A percentile compares a stretch with the other conserved stretches of the same genome.
phyloP scores from a whole-genome alignment of 2,329 filamentous ascomycete genomes.

The Ceratocystiopsis brevicomis region DNA sequence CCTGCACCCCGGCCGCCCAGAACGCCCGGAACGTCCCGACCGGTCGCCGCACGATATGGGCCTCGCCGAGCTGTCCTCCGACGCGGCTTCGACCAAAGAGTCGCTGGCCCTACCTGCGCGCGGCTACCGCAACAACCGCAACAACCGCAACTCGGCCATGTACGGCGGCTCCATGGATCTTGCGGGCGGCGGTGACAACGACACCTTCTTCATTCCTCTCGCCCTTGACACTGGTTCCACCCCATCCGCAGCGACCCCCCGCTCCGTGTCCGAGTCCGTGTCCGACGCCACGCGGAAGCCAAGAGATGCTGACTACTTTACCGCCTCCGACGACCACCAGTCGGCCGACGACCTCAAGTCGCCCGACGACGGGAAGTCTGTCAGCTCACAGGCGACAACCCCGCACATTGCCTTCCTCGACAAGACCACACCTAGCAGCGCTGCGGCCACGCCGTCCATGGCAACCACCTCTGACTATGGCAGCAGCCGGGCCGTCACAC shows the following conservation, averaged over 20 bases:
- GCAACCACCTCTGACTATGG: slow-evolving; percentile 25
- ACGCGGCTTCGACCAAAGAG: slow-evolving; percentile 17
- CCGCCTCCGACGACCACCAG: slow-evolving; percentile 16
- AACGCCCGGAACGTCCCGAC: slow-evolving; percentile 27
- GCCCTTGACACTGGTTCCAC: slow-evolving; percentile 52
- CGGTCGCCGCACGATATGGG: slow-evolving; percentile 23
- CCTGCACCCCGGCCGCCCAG: slow-evolving; percentile 39
- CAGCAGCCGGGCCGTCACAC: slow-evolving; percentile 23
- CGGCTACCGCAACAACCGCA: slow-evolving; percentile 60
- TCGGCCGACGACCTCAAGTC: slow-evolving; percentile 40
- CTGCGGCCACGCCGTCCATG: slow-evolving; percentile 15
- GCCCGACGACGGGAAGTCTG: slow-evolving; percentile 19
- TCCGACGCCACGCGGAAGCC: slow-evolving; percentile 28
- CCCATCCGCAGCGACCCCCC: slow-evolving; percentile 30
- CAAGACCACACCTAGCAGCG: slow-evolving; percentile 39
- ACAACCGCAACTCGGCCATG: slow-evolving; percentile 55
- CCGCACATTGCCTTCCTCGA: slow-evolving; percentile 90
- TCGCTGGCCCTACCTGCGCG: slow-evolving; percentile 49
- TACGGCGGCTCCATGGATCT: slow-evolving; percentile 23
- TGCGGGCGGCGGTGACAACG: slow-evolving; percentile 18
- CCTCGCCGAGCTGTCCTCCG: slow-evolving; percentile 21
- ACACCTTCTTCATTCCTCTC: slow-evolving; percentile 59
- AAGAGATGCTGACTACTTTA: slow-evolving; percentile 38
- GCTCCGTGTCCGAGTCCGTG: slow-evolving; percentile 30
- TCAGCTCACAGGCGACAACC: slow-evolving; percentile 37